These are phyloP conservation scores for Lipomyces lipofer DNA, from an alignment of 805 yeast genomes.

Conservation along the genomic window DNA sequence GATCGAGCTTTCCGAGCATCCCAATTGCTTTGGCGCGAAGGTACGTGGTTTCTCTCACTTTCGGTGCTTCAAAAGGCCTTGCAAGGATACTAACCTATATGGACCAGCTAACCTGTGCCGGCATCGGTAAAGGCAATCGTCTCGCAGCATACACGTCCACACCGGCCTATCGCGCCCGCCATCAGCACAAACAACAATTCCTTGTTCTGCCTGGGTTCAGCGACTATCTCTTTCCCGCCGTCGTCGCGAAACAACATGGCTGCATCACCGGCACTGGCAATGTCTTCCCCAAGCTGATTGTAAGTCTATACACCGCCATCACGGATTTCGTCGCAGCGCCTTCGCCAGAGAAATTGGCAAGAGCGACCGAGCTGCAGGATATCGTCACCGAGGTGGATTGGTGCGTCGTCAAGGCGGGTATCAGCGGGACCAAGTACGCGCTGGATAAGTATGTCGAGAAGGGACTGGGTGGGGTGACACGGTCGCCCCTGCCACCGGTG, in stretches of 20 bases:
- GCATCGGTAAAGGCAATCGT: slow-evolving; percentile 52
- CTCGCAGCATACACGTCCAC: slow-evolving; percentile 46
- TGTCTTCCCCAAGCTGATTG: slow-evolving; percentile 53
- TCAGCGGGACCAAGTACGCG: slow-evolving; percentile 33
- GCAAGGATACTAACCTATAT: not conserved
- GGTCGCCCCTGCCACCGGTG: slow-evolving; percentile 28
- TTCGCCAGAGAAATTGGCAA: slow-evolving; percentile 41
- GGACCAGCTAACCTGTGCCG: slow-evolving; percentile 36
- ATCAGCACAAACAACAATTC: slow-evolving; percentile 42
- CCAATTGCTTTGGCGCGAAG: slow-evolving; percentile 44
- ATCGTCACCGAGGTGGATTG: slow-evolving; percentile 50
- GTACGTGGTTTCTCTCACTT: not conserved
- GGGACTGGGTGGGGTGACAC: slow-evolving; percentile 27
- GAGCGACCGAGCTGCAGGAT: slow-evolving; percentile 43
- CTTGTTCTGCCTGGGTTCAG: slow-evolving; percentile 52
- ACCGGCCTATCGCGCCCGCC: slow-evolving; percentile 35
- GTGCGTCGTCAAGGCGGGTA: slow-evolving; percentile 30
- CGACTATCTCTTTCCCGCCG: slow-evolving; percentile 51
- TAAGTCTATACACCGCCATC: slow-evolving; percentile 38
- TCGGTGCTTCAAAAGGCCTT: too few species aligned
- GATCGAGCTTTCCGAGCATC: slow-evolving; percentile 44
- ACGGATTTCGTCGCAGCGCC: slow-evolving; percentile 17
- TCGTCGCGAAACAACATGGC: slow-evolving; percentile 51
- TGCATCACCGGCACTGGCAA: slow-evolving; percentile 57
- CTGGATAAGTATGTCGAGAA: slow-evolving; percentile 18